phyloP scores from a whole-genome alignment of 805 yeast genomes.

The Hanseniaspora lachancei region DNA sequence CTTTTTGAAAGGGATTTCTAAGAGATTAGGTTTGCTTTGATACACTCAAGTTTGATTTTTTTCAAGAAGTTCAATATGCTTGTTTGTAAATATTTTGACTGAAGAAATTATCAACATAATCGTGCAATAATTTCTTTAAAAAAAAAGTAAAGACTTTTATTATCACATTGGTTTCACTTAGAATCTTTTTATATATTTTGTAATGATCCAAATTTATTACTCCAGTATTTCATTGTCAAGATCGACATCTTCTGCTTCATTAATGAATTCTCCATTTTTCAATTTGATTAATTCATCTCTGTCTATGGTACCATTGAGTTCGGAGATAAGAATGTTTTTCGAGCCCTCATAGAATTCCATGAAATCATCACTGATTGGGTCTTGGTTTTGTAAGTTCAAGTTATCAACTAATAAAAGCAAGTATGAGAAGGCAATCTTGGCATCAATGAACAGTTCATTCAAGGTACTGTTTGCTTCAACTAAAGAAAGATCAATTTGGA shows the following conservation, averaged over 20 bases:
- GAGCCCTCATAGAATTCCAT: constrained; percentile 32
- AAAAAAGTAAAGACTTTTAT: too few species aligned
- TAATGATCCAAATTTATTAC: too few species aligned
- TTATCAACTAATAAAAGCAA: constrained; percentile 35
- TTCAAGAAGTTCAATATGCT: too few species aligned
- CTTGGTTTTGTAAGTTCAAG: constrained; percentile 19
- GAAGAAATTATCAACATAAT: too few species aligned
- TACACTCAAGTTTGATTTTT: too few species aligned
- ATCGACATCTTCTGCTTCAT: constrained; percentile 29
- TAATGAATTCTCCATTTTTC: constrained; percentile 28
- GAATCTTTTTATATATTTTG: too few species aligned
- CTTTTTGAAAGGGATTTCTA: too few species aligned
- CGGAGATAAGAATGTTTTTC: constrained; percentile 41
- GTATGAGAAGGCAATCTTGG: constrained; percentile 29
- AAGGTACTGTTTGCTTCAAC: constrained; percentile 17
- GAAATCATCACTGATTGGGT: constrained; percentile 19
- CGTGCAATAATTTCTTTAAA: too few species aligned
- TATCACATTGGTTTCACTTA: too few species aligned
- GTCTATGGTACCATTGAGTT: constrained; percentile 50
- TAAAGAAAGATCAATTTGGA: constrained; percentile 29
- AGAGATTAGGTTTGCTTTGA: too few species aligned
- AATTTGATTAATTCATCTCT: constrained; percentile 20
- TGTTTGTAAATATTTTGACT: too few species aligned
- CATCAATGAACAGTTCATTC: constrained; percentile 23
- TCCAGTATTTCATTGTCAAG: constrained; percentile 19